A percentile compares a stretch with the other conserved stretches of the same genome.
Evolutionary conservation across 306 rosid genomes (phyloP).

Genomic region (Begonia fuchsioides): DNA sequence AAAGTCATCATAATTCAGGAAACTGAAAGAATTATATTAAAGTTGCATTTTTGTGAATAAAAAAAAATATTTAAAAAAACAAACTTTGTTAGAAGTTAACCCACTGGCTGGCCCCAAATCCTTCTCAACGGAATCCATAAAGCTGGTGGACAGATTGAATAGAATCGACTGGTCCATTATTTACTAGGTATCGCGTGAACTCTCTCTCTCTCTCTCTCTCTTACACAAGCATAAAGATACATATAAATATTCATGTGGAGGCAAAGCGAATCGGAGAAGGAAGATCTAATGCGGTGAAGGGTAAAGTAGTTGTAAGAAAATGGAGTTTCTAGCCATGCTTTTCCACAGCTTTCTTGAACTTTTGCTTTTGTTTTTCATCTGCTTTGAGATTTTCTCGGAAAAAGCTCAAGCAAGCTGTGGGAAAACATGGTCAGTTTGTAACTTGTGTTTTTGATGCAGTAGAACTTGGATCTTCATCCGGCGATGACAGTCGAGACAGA

Average conservation of each 20-base stretch:
- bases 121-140: too few species aligned
- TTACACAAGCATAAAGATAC: not conserved
- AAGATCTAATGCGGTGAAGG: not conserved
- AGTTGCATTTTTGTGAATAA: too few species aligned
- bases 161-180: too few species aligned
- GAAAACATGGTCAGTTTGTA: conserved; percentile 16
- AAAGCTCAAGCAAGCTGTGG: conserved; percentile 22
- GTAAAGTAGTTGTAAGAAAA: not conserved
- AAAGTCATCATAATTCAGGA: too few species aligned
- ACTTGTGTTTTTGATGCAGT: not conserved
- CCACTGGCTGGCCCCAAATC: too few species aligned
- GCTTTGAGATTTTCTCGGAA: not conserved
- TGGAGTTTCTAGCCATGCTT: conserved; percentile 15
- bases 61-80: too few species aligned
- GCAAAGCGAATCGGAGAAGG: not conserved
- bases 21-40: too few species aligned
- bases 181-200: too few species aligned
- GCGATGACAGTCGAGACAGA: too few species aligned
- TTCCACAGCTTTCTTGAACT: conserved; percentile 37
- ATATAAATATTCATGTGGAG: not conserved
- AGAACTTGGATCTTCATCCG: not conserved
- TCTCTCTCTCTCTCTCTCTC: not conserved
- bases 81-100: too few species aligned
- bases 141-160: too few species aligned
- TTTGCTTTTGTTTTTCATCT: not conserved